Conservation (phyloP, 345 rosid genomes). For the Camelina neglecta region DNA sequence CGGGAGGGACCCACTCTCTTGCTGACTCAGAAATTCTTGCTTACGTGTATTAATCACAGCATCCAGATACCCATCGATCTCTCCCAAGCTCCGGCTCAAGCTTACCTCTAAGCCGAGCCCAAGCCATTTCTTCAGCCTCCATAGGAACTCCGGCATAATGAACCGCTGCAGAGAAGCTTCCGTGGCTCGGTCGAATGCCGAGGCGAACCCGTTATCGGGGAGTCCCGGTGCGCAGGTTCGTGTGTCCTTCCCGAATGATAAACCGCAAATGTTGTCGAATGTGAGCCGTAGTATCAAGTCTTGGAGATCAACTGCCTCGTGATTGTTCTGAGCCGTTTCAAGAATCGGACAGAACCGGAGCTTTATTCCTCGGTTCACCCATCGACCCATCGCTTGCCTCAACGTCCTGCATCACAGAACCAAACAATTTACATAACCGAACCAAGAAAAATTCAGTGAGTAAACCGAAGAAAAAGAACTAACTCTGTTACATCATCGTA, state of each 20-base stretch:
- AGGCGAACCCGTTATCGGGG: slow-evolving; percentile 76
- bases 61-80: slow-evolving; percentile 68
- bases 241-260: slow-evolving; percentile 94
- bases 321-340: slow-evolving; percentile 58
- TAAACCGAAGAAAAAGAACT: too few relatives aligned
- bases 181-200: slow-evolving; percentile 91
- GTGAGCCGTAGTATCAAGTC: slow-evolving; percentile 89
- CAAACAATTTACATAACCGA: slow-evolving; percentile 14
- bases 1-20: slow-evolving; percentile 49
- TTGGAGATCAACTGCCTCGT: slow-evolving; percentile 79
- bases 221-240: slow-evolving; percentile 75
- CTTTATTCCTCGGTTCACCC: slow-evolving; percentile 84
- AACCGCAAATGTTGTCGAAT: slow-evolving; percentile 93
- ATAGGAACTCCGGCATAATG: slow-evolving; percentile 76
- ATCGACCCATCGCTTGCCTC: slow-evolving; percentile 96
- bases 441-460: background rate
- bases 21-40: slow-evolving; percentile 66
- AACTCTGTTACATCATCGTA: too few relatives aligned
- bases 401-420: slow-evolving; percentile 60
- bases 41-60: slow-evolving; percentile 72
- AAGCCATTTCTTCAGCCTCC: slow-evolving; percentile 86
- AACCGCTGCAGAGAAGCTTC: slow-evolving; percentile 93
- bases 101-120: slow-evolving; percentile 85
- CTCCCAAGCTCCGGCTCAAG: slow-evolving; percentile 73
- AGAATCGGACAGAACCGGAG: slow-evolving; percentile 77